Conservation (phyloP, 345 rosid species). For the Heritiera littoralis region DNA sequence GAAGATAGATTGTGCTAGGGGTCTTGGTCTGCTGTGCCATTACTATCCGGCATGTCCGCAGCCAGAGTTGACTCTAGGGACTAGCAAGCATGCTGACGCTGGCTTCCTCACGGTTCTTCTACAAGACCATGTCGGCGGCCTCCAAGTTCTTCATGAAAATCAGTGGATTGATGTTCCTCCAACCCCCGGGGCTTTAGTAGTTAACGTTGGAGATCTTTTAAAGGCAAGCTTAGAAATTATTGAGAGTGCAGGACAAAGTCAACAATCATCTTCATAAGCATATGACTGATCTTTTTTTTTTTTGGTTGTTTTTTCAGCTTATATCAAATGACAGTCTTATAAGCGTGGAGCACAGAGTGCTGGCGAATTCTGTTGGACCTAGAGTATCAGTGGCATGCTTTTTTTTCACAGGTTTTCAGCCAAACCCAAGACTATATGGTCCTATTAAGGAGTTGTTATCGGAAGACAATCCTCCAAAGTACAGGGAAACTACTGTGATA, state of each 20-base stretch:
- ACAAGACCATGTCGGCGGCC: constrained; percentile 63
- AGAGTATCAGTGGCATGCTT: constrained; percentile 45
- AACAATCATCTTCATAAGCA: too few relatives aligned
- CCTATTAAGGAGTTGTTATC: constrained; percentile 35
- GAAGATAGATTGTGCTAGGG: constrained; percentile 16
- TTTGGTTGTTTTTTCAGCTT: constrained; percentile 27
- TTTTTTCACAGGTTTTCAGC: constrained; percentile 28
- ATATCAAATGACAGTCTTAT: constrained; percentile 38
- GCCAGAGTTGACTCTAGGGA: too few relatives aligned
- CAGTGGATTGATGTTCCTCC: constrained; percentile 55
- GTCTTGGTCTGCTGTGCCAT: not conserved
- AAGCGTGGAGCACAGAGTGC: constrained; percentile 42
- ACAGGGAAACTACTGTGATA: constrained; percentile 25
- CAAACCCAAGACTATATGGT: constrained; percentile 23
- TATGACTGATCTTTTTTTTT: not conserved
- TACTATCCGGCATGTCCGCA: too few relatives aligned
- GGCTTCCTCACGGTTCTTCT: constrained; percentile 57
- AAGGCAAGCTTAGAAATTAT: constrained; percentile 30
- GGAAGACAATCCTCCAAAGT: constrained; percentile 29
- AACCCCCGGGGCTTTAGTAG: constrained; percentile 47
- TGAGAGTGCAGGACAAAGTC: too few relatives aligned
- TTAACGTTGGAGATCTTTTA: constrained; percentile 59
- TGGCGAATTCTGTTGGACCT: constrained; percentile 32
- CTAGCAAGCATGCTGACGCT: not conserved
- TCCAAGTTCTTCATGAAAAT: constrained; percentile 45